A percentile compares a stretch with the other conserved stretches of the same genome.
phyloP scores from a whole-genome alignment of 768 basidiomycete species.

The Auriscalpium microsporum region DNA sequence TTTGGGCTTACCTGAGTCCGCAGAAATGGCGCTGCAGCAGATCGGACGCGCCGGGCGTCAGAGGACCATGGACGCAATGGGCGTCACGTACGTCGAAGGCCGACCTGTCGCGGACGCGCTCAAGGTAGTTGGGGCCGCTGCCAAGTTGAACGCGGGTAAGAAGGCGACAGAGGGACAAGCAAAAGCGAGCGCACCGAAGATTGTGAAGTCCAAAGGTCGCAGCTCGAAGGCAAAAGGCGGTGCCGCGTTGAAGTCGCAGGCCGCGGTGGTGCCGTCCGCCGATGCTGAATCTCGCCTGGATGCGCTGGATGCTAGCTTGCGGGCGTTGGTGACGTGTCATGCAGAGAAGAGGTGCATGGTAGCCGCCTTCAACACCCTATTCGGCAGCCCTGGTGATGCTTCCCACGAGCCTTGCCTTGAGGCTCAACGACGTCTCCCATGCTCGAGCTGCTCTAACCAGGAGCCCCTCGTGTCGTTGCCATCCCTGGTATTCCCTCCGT shows the following conservation, averaged over 20 bases:
- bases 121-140: background rate
- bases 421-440: background rate
- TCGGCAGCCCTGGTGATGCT: conserved; percentile 1
- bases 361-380: background rate
- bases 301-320: too few species aligned
- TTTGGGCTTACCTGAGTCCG: background rate
- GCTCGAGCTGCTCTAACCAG: background rate
- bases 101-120: too few species aligned
- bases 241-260: too few species aligned
- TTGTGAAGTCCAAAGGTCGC: background rate
- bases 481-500: background rate
- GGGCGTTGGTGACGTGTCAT: too few species aligned
- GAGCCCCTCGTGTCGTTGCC: background rate
- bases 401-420: background rate
- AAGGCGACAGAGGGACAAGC: background rate
- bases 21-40: background rate
- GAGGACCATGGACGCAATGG: background rate
- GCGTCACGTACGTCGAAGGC: conserved; percentile 4
- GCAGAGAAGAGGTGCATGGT: background rate
- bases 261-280: too few species aligned
- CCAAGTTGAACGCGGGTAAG: background rate
- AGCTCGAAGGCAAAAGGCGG: too few species aligned
- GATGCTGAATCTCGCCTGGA: too few species aligned
- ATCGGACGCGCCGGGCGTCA: background rate
- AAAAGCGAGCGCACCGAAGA: background rate